phyloP scores from a whole-genome alignment of 345 rosid genomes.

The Pugionium dolabratum region DNA sequence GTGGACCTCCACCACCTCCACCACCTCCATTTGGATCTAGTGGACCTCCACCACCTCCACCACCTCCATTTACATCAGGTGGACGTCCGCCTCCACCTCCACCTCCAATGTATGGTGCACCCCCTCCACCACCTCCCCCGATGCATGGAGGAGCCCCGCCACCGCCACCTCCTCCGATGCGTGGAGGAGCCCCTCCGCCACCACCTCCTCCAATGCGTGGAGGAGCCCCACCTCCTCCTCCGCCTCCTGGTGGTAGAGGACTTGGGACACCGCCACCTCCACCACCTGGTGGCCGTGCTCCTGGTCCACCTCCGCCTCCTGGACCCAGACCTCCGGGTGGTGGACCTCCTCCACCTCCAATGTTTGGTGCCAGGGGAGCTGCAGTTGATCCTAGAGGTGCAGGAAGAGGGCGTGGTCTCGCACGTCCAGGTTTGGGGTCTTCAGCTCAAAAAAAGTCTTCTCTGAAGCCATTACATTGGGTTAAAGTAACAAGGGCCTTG shows the following conservation, averaged over 20 bases:
- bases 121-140: slow-evolving; percentile 33
- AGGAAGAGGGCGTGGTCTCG: slow-evolving; percentile 74
- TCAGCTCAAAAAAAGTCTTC: slow-evolving; percentile 74
- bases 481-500: slow-evolving; percentile 93
- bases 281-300: slow-evolving; percentile 60
- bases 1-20: slow-evolving; percentile 41
- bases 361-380: neutral
- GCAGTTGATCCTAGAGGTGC: slow-evolving; percentile 47
- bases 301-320: slow-evolving; percentile 65
- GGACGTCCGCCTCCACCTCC: too few species aligned
- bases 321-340: slow-evolving; percentile 62
- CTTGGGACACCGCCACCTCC: slow-evolving; percentile 60
- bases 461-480: slow-evolving; percentile 96
- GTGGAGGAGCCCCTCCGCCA: slow-evolving; percentile 45
- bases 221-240: too few species aligned
- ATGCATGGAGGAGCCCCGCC: slow-evolving; percentile 50
- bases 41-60: slow-evolving; percentile 38
- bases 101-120: too few species aligned
- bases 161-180: slow-evolving; percentile 47
- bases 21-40: slow-evolving; percentile 33
- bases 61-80: neutral
- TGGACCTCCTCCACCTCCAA: slow-evolving; percentile 47
- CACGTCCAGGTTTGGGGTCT: slow-evolving; percentile 48
- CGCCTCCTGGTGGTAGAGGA: slow-evolving; percentile 29
- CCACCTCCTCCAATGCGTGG: slow-evolving; percentile 38